Percentiles rank a stretch among this genome's conserved stretches.
phyloP scores from a whole-genome alignment of 176 grass and related monocot genomes.

The Echinochloa phyllopogon region DNA sequence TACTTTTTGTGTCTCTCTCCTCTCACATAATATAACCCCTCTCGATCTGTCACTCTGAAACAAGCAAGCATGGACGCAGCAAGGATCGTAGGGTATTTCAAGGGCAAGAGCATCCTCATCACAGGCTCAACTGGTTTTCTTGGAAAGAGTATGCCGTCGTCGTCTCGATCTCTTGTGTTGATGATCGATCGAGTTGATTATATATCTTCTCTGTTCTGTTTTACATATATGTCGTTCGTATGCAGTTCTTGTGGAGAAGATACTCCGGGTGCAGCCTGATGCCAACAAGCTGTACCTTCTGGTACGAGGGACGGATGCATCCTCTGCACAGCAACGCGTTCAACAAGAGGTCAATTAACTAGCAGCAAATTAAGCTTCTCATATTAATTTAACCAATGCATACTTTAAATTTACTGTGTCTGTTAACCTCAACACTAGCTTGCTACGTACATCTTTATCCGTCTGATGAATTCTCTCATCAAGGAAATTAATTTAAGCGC shows the following conservation, averaged over 20 bases:
- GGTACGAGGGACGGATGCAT: slow-evolving; percentile 52
- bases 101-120: slow-evolving; percentile 80
- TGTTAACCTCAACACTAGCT: no score
- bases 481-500: no score
- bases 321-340: slow-evolving; percentile 63
- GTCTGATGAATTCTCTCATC: no score
- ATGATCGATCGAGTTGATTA: neutral
- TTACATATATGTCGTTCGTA: neutral
- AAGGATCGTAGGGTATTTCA: slow-evolving; percentile 66
- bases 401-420: no score
- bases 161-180: neutral
- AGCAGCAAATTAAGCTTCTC: no score
- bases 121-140: slow-evolving; percentile 85
- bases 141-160: slow-evolving; percentile 62
- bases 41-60: no score
- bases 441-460: no score
- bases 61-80: slow-evolving; percentile 53
- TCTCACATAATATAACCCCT: no score
- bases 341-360: slow-evolving; percentile 39
- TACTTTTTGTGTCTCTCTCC: no score
- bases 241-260: slow-evolving; percentile 92
- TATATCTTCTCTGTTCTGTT: no score
- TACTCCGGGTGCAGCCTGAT: slow-evolving; percentile 75
- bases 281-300: slow-evolving; percentile 77
- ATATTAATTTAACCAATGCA: no score